Base-by-base conservation (phyloP, 2,329 filamentous ascomycete species). In the Penicillium concentricum region DNA sequence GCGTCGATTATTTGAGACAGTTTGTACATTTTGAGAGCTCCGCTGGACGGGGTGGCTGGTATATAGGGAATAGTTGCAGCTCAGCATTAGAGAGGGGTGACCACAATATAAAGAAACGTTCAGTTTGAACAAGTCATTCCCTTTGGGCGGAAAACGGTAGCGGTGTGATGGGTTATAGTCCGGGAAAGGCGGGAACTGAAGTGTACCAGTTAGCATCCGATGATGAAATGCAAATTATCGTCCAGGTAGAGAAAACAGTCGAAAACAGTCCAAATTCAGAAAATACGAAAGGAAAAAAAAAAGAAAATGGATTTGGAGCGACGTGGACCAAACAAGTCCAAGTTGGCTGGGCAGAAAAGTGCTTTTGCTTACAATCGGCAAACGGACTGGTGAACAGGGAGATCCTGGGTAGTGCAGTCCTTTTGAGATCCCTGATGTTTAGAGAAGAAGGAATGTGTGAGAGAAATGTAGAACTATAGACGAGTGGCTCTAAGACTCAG, bases 1-100 rank as follows among this genome's bases (percentile, higher is more conserved):
- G 68, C 59, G 61, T 74, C 74, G 58, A 70, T 64, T 28, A 71
- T 61, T 58, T 74, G 69, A 50, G 69, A 70, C 58, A 72, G 56
- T 63, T 70, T 74, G 38, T 68, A 61, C 74, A 76, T 76, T 49
- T 57, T 55, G 56, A 56, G 62, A 51, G 49, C 28, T 38, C 16
- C 49, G 49, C 49, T 51, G 48, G 28, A 45, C 49, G 52, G 45
- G 52, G 47, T 51, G 57, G 59, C 49, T 55, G 44, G 44, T 56
- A 49, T 48, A 55, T 44, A 38, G 56, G 51, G 52, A 39, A 51
- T 45, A 51, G 58, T 60, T 60, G 59, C 60, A 34, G 51, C 35
- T 54, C 49, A 61, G 61, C 58, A 62, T 60, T 49, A 51, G 57
- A 61, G 53, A 44, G 48, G 57, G 47, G 39, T 42, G 48, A 18